Base-by-base conservation (phyloP, 306 rosid species). In the Vicia sativa region DNA sequence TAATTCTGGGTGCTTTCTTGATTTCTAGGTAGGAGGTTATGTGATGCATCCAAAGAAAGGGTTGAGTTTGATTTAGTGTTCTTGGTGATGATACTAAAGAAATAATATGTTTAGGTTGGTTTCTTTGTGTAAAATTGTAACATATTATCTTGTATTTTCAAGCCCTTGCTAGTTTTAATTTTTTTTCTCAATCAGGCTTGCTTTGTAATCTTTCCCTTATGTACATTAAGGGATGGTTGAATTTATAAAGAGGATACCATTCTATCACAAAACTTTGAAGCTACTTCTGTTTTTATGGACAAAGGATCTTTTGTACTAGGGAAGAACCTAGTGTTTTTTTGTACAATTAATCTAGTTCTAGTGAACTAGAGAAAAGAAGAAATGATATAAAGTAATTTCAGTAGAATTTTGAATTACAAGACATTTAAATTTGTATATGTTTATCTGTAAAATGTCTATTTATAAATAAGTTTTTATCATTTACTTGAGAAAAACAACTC, bases 61-160 rank as follows among this genome's bases (percentile, higher is more conserved):
- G 18, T 12, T 72, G 58, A 29, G 11, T 55, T 65, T 39, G 44
- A 25, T 18, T 73, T 63, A 18, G 18, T 38, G 63, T 15, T 75
- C 23, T 53, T 38, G 12, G 35, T 11, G 50, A 11, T 52, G 39
- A 39, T 60, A 31, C 65, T 53, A 14, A 38, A 61, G 29, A 44
- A 72, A 50, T 81, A 69, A 69, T 34, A 7, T 70, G 71, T 65
- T 68, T 16, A 38, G 67, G 68, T 39, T 68, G 70, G 62, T 29
- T 64, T 63, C 42, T 11, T 9, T 42, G 57, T 73, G 67, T 45
- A 46, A 62, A 52, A 46, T 38, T 68, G 81, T 62, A 67, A 76
- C 64, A 75, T 80, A 65, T 65, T 62, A 46, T 62, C 56, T 63
- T 9, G 31, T 38, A 2, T 55, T 55, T 39, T 77, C 15, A 70